Evolutionary conservation across 2,329 filamentous ascomycete species (phyloP).

Genomic region (Fusarium sp.): DNA sequence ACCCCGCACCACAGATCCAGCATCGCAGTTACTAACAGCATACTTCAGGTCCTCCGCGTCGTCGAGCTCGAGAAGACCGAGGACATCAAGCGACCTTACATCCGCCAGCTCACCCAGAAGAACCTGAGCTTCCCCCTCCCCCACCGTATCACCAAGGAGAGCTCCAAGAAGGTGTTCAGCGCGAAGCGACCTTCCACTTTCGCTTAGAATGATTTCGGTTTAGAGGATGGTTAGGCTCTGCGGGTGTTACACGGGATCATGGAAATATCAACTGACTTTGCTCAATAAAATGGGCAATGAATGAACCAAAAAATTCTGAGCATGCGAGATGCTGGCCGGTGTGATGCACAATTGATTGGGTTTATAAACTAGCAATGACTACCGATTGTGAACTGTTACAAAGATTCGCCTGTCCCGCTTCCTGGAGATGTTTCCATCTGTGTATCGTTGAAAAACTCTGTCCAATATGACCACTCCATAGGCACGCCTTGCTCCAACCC

Average conservation of each 20-base stretch:
- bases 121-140: slow-evolving; percentile 97
- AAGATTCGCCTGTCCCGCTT: slow-evolving; percentile 39
- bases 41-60: slow-evolving; percentile 89
- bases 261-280: slow-evolving; percentile 69
- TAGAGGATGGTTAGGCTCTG: slow-evolving; percentile 64
- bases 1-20: too few relatives aligned
- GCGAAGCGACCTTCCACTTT: slow-evolving; percentile 96
- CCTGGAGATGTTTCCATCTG: slow-evolving; percentile 50
- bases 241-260: slow-evolving; percentile 72
- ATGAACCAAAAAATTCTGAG: slow-evolving; percentile 55
- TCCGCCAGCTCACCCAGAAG: slow-evolving; percentile 98
- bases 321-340: slow-evolving; percentile 40
- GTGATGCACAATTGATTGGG: slow-evolving; percentile 49
- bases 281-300: slow-evolving; percentile 62
- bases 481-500: slow-evolving; percentile 37
- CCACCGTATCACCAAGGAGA: slow-evolving; percentile 89
- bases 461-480: slow-evolving; percentile 55
- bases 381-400: slow-evolving; percentile 37
- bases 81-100: slow-evolving; percentile 97
- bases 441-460: slow-evolving; percentile 59
- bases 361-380: slow-evolving; percentile 44
- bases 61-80: slow-evolving; percentile 95
- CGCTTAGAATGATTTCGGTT: slow-evolving; percentile 79
- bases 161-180: slow-evolving; percentile 91
- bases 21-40: slow-evolving; percentile 10